Base-by-base conservation (phyloP, 2,329 filamentous ascomycete genomes). In the Tolypocladium tropicale region DNA sequence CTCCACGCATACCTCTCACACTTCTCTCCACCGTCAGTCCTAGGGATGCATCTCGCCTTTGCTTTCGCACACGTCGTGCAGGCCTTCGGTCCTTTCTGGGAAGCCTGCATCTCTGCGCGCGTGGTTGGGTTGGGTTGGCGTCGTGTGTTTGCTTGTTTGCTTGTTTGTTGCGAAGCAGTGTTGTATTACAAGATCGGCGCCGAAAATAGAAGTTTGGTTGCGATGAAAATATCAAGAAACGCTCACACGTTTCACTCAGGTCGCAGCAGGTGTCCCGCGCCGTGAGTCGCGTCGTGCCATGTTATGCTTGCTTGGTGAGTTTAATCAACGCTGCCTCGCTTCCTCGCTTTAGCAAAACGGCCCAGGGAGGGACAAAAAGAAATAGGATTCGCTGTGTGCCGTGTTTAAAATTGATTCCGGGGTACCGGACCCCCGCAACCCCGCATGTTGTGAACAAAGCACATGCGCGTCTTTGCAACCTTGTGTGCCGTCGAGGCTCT, bases 1-100 rank as follows among this genome's bases (percentile, higher is more conserved):
- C 28, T 23, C 21, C 28, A 10, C 14, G 56, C 70, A 63, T 61
- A 79, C 76, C 77, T 73, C 59, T 80, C 77, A 60, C 77, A 80
- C 55, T 76, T 75, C 55, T 69, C 67, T 36, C 63, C 66, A 6
- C 65, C 69, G 16, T 66, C 64, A 11, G 73, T 71, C 3, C 76
- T 73, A 0, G 74, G 68, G 30, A 78, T 73, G 49, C 77, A 80
- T 61, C 77, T 70, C 33, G 76, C 73, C 62, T 80, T 80, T n/a
- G 77, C 77, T 60, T 74, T 77, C 57, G 77, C 77, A 61, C 77
- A 80, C 2, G 76, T 78, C 1, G 69, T 70, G 61, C 77, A 80
- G 48, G 77, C 77, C 60, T 75, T 74, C 4, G 77, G 76, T 14
- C 77, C 77, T 58, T 74, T 76, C 61, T 66, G 68, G 50, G 64